Evolutionary conservation across 192 early-diverging fungal genomes (phyloP).

Genomic region (Endogone sp.): DNA sequence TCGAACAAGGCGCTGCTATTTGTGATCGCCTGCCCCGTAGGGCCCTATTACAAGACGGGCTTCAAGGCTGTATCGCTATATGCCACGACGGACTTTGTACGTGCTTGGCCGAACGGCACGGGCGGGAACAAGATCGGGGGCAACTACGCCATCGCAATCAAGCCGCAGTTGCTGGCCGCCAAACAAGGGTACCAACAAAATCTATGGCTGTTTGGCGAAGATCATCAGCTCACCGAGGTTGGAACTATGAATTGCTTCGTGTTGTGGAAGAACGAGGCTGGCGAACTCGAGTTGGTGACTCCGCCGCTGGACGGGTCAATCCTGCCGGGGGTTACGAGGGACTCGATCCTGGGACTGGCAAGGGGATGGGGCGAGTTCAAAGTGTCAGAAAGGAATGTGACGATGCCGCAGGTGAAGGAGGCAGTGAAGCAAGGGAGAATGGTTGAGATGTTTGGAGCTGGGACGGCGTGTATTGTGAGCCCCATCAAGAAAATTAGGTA

Average conservation of each 20-base stretch:
- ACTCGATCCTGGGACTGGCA: conserved; percentile 81
- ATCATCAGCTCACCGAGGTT: conserved; percentile 89
- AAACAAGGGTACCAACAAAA: conserved; percentile 90
- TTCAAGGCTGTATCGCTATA: conserved; percentile 84
- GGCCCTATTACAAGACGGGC: conserved; percentile 95
- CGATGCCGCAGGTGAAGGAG: conserved; percentile 72
- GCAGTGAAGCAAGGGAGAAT: conserved; percentile 77
- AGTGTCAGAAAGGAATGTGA: conserved; percentile 79
- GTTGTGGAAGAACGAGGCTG: conserved; percentile 78
- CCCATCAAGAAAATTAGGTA: conserved; percentile 88
- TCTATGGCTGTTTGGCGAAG: conserved; percentile 89
- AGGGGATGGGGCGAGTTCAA: conserved; percentile 83
- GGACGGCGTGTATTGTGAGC: conserved; percentile 92
- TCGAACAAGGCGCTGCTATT: conserved; percentile 78
- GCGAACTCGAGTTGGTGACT: conserved; percentile 83
- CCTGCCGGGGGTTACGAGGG: conserved; percentile 92
- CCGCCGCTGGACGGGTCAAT: conserved; percentile 93
- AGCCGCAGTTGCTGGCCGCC: conserved; percentile 82
- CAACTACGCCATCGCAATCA: conserved; percentile 82
- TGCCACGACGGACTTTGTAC: conserved; percentile 80
- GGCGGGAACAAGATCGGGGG: conserved; percentile 91
- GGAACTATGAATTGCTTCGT: conserved; percentile 98
- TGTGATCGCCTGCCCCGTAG: conserved; percentile 88
- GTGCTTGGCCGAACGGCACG: conserved; percentile 95
- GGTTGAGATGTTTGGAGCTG: conserved; percentile 92